These are phyloP conservation scores for Cystobasidium tubakii DNA, from an alignment of 768 basidiomycete species.

Conservation along the genomic window DNA sequence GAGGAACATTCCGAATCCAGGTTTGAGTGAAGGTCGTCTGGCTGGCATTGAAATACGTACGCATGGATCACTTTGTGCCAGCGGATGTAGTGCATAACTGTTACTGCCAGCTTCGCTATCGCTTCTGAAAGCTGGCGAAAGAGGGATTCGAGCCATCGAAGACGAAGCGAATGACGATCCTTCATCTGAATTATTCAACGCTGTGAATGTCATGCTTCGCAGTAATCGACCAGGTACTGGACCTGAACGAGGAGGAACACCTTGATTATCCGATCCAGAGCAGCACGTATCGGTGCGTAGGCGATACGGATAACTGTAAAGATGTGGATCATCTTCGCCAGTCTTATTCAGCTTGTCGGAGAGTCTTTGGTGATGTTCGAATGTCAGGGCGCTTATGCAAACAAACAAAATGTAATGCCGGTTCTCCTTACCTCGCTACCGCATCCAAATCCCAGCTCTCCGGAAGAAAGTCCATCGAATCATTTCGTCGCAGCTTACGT, in stretches of 20 bases:
- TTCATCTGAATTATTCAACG: not conserved
- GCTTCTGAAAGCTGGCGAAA: not conserved
- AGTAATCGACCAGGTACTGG: not conserved
- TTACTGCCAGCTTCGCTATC: not conserved
- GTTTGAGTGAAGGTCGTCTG: not conserved
- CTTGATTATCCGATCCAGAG: constrained; percentile 1
- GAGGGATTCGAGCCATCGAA: not conserved
- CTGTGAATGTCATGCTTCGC: constrained; percentile 4
- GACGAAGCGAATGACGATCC: not conserved
- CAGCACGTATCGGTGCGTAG: not conserved
- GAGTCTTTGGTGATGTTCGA: not conserved
- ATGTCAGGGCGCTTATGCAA: too few relatives aligned
- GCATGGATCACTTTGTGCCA: not conserved
- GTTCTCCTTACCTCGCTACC: not conserved
- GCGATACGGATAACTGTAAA: not conserved
- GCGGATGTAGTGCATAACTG: not conserved
- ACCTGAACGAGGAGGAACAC: not conserved
- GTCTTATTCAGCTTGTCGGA: constrained; percentile 5
- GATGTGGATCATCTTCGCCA: constrained; percentile 3
- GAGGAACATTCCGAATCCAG: not conserved
- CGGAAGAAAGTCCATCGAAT: constrained; percentile 7
- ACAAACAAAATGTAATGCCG: too few relatives aligned
- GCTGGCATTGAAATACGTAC: not conserved
- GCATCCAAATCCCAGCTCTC: not conserved
- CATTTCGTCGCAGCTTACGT: constrained; percentile 3